Evolutionary conservation across 225 moss, liverwort and hornwort genomes (phyloP), one percentile per base, ranked within the genome.

Genomic region (Pseudoscleropodium purum): DNA sequence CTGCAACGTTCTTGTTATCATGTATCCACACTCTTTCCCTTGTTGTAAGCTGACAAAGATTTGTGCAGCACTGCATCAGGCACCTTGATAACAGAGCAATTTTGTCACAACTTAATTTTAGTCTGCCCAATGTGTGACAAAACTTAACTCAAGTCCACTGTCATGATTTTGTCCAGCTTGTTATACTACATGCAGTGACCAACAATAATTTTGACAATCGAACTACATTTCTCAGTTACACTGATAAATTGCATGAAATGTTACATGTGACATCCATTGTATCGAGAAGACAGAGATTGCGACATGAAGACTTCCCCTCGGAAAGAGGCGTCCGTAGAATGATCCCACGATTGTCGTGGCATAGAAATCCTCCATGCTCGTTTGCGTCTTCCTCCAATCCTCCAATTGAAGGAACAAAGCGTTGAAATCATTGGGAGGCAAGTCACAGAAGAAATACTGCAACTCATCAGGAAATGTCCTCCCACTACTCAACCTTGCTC

Each of bases 101-200:
- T n/a, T n/a, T n/a, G n/a, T n/a, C n/a, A n/a, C n/a, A n/a, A n/a
- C n/a, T n/a, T n/a, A n/a, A n/a, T n/a, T n/a, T n/a, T n/a, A n/a
- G n/a, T n/a, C n/a, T 7, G n/a, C 69, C 13, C 23, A 69, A 69
- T 23, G 9, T 13, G 23, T 25, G 14, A 39, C 8, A 25, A 70
- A 70, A 25, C 39, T 70, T 25, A 4, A 70, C 70, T 25, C 70
- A 25, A 39, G 39, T 70, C 39, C 10, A 24, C 4, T 24, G 13
- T 0, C 0, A 25, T 70, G 39, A 25, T 25, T 25, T 70, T 25
- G 5, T 41, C 41, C 1, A 39, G 25, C 13, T 70, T 39, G 24
- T 25, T 7, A 7, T 69, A 25, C 5, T 70, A 8, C 14, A 25
- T 10, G 14, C 5, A 0, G 3, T 25, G 25, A 8, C 25, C 0